These are phyloP conservation scores for Coccinonectria pachysandricola DNA, from an alignment of 2,329 filamentous ascomycete species.

Conservation along the genomic window DNA sequence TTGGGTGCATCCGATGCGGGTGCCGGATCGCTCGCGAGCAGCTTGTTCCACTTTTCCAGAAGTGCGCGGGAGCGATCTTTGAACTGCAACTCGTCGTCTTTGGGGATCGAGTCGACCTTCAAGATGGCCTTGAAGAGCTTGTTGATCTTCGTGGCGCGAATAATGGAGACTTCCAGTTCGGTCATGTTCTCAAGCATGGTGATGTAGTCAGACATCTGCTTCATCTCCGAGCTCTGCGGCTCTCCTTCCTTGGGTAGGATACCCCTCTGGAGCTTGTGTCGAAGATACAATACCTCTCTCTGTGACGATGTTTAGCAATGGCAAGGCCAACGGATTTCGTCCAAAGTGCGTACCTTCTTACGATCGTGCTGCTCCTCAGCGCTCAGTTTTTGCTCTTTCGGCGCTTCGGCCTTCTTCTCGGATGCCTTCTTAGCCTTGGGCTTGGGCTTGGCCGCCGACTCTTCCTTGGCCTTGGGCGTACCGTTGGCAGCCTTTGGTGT, in stretches of 20 bases:
- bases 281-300: conserved; percentile 80
- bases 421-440: conserved; percentile 44
- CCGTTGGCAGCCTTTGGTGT: conserved; percentile 63
- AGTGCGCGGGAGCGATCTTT: conserved; percentile 71
- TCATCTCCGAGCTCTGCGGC: conserved; percentile 81
- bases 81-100: conserved; percentile 83
- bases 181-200: conserved; percentile 68
- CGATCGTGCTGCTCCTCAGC: conserved; percentile 47
- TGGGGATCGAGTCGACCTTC: conserved; percentile 76
- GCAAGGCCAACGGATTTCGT: neutral
- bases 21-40: conserved; percentile 52
- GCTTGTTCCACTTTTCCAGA: conserved; percentile 81
- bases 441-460: conserved; percentile 43
- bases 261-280: conserved; percentile 90
- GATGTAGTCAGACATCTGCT: conserved; percentile 65
- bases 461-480: conserved; percentile 45
- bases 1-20: conserved; percentile 39
- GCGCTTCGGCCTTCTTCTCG: conserved; percentile 44
- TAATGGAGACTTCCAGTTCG: conserved; percentile 81
- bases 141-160: conserved; percentile 91
- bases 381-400: conserved; percentile 48
- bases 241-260: conserved; percentile 76
- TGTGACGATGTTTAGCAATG: conserved; percentile 29
- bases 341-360: conserved; percentile 41
- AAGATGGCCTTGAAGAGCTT: conserved; percentile 94